phyloP scores from a whole-genome alignment of 2,329 filamentous ascomycete genomes.

The Fusarium pininemorale region DNA sequence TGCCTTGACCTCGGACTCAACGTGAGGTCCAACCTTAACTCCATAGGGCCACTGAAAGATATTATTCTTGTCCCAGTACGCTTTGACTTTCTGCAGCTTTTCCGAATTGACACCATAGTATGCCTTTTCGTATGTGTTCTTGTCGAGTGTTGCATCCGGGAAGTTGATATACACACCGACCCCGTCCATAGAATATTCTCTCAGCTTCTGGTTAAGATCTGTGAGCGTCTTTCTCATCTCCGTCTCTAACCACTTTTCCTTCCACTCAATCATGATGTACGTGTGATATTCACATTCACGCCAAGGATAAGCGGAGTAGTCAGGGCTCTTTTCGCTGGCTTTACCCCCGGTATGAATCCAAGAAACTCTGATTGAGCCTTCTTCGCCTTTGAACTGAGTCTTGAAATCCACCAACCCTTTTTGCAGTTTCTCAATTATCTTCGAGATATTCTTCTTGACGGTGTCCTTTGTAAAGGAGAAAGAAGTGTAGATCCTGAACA shows the following conservation, averaged over 20 bases:
- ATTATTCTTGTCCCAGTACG: slow-evolving; percentile 39
- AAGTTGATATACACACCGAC: slow-evolving; percentile 46
- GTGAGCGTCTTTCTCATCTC: slow-evolving; percentile 35
- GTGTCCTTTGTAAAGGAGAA: not conserved
- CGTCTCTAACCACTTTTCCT: slow-evolving; percentile 45
- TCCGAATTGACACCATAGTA: slow-evolving; percentile 45
- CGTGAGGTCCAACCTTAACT: slow-evolving; percentile 1
- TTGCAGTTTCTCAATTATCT: slow-evolving; percentile 3
- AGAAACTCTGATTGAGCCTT: slow-evolving; percentile 29
- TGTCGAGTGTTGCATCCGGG: slow-evolving; percentile 27
- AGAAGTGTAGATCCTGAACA: not conserved
- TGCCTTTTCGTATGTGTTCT: slow-evolving; percentile 33
- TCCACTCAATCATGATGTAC: slow-evolving; percentile 45
- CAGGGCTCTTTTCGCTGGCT: not conserved
- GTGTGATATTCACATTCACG: slow-evolving; percentile 40
- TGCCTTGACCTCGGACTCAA: fast-evolving
- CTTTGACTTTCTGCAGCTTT: slow-evolving; percentile 41
- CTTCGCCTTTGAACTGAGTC: slow-evolving; percentile 24
- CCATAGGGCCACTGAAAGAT: slow-evolving; percentile 45
- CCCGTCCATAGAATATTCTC: slow-evolving; percentile 27
- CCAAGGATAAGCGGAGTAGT: slow-evolving; percentile 45
- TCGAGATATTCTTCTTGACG: not conserved
- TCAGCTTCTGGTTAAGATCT: not conserved
- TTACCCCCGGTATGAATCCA: slow-evolving; percentile 45
- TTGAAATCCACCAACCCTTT: slow-evolving; percentile 29